Evolutionary conservation across 805 yeast genomes (phyloP).

Genomic region (Candida peoriensis): DNA sequence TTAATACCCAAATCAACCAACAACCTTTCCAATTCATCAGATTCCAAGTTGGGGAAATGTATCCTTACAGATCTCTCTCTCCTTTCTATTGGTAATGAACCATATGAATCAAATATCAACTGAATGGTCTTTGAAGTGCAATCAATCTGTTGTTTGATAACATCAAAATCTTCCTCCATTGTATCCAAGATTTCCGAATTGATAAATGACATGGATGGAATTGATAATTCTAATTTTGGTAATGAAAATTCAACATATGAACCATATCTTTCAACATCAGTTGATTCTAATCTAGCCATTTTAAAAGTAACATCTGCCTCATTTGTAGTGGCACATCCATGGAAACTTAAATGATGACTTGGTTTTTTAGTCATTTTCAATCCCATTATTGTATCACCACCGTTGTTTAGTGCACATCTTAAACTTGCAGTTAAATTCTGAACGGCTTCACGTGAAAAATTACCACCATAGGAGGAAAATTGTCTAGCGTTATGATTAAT

Average conservation of each 20-base stretch:
- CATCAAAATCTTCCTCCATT: constrained; percentile 31
- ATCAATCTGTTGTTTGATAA: constrained; percentile 36
- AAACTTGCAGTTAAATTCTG: constrained; percentile 48
- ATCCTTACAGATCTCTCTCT: constrained; percentile 42
- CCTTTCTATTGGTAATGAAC: constrained; percentile 58
- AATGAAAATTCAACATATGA: constrained; percentile 55
- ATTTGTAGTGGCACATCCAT: constrained; percentile 22
- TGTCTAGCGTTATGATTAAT: constrained; percentile 31
- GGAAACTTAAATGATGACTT: constrained; percentile 16
- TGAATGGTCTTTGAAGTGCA: constrained; percentile 39
- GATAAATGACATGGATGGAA: constrained; percentile 39
- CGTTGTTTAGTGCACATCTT: constrained; percentile 32
- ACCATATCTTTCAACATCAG: constrained; percentile 30
- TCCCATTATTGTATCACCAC: constrained; percentile 24
- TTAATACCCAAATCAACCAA: constrained; percentile 55
- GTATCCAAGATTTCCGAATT: constrained; percentile 39
- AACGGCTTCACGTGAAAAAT: constrained; percentile 50
- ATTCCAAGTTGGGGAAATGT: constrained; percentile 70
- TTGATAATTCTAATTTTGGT: constrained; percentile 30
- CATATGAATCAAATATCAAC: constrained; percentile 46
- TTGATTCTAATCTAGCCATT: constrained; percentile 31
- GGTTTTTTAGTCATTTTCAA: constrained; percentile 13
- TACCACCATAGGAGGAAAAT: constrained; percentile 33
- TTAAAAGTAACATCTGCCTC: constrained; percentile 28
- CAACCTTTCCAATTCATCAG: constrained; percentile 48